Conservation (phyloP, 2,329 filamentous ascomycete species). For the Juglanconis sp. region DNA sequence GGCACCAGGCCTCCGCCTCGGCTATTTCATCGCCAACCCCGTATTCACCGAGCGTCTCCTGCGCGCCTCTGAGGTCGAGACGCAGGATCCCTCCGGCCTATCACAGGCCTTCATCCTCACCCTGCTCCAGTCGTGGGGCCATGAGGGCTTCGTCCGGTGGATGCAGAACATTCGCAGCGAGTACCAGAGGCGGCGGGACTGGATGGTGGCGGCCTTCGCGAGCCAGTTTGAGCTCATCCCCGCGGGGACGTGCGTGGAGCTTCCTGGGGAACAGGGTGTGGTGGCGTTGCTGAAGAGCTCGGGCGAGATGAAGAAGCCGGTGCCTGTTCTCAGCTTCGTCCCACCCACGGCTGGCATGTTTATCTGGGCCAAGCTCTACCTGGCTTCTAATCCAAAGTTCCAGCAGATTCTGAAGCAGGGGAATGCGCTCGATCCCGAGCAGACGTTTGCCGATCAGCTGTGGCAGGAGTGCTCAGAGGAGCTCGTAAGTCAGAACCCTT, state of each 20-base stretch:
- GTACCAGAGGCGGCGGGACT: constrained; percentile 65
- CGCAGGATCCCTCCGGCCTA: constrained; percentile 67
- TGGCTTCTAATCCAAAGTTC: constrained; percentile 20
- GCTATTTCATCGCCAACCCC: constrained; percentile 53
- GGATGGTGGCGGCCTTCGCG: constrained; percentile 55
- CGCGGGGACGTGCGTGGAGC: constrained; percentile 15
- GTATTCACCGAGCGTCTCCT: constrained; percentile 29
- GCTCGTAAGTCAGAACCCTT: constrained; percentile 18
- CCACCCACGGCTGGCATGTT: constrained; percentile 31
- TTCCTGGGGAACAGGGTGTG: constrained; percentile 8
- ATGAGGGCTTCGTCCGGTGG: constrained; percentile 72
- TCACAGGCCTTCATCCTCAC: constrained; percentile 44
- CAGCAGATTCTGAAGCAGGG: constrained; percentile 20
- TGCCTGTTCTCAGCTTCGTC: constrained; percentile 29
- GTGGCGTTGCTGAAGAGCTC: constrained; percentile 21
- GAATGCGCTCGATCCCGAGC: constrained; percentile 21
- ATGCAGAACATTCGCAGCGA: constrained; percentile 65
- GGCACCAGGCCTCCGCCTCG: constrained; percentile 61
- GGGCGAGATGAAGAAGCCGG: not conserved
- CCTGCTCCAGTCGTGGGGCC: constrained; percentile 62
- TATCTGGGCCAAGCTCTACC: constrained; percentile 30
- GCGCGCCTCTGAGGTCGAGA: constrained; percentile 44
- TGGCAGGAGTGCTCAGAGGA: constrained; percentile 20
- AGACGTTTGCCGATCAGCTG: constrained; percentile 21
- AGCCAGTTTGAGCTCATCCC: constrained; percentile 20